Percentiles rank a stretch among this genome's conserved stretches.
These are phyloP conservation scores for Cicer judaicum DNA, from an alignment of 306 rosid species.

Conservation along the genomic window DNA sequence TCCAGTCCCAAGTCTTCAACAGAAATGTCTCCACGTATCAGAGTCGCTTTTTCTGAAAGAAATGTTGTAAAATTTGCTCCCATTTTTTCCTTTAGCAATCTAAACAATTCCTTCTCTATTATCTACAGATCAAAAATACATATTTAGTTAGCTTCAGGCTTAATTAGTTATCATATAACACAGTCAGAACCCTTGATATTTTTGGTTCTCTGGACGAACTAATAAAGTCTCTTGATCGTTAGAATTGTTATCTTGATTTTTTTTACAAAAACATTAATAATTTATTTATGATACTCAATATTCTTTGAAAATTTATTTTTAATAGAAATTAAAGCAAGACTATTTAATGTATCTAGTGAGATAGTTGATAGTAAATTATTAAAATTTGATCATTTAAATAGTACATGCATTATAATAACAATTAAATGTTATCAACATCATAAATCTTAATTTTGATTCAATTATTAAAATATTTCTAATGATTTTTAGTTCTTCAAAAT, in stretches of 20 bases:
- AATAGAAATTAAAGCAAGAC: background rate
- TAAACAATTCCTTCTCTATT: conserved; percentile 73
- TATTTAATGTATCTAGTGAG: no score
- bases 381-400: no score
- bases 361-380: no score
- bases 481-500: no score
- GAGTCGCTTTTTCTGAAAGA: conserved; percentile 52
- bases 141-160: conserved; percentile 13
- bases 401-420: no score
- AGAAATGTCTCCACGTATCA: conserved; percentile 79
- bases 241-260: background rate
- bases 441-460: no score
- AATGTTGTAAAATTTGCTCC: conserved; percentile 57
- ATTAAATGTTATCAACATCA: no score
- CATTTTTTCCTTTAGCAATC: conserved; percentile 63
- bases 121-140: conserved; percentile 48
- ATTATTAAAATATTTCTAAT: no score
- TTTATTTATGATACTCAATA: no score
- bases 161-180: background rate
- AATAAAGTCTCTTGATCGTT: no score
- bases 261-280: no score
- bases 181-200: background rate
- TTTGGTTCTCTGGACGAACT: no score
- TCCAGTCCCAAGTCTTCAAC: conserved; percentile 65
- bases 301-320: conserved; percentile 36